Evolutionary conservation across 768 basidiomycete genomes (phyloP).

Genomic region (Tubosaeta sp.): DNA sequence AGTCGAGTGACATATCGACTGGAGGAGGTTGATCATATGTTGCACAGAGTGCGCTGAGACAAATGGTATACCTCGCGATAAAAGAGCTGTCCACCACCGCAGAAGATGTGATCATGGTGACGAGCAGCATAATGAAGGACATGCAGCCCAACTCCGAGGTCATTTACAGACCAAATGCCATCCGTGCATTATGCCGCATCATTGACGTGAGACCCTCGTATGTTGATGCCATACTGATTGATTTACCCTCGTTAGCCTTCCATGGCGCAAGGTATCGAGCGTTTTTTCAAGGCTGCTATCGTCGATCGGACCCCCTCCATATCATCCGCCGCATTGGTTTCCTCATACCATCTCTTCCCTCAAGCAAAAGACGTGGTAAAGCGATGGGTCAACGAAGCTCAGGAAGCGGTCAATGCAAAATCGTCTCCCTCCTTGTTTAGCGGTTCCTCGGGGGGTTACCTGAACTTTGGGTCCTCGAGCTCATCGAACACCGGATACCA

Average conservation of each 20-base stretch:
- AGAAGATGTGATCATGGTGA: constrained; percentile 99
- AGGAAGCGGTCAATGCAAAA: constrained; percentile 93
- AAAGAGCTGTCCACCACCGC: constrained; percentile 95
- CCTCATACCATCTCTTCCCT: constrained; percentile 95
- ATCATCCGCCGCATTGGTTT: constrained; percentile 93
- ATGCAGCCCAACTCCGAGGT: constrained; percentile 99
- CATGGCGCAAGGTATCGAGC: constrained; percentile 98
- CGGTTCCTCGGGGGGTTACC: constrained; percentile 53
- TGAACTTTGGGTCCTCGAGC: constrained; percentile 62
- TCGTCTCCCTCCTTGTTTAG: constrained; percentile 67
- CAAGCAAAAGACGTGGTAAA: constrained; percentile 93
- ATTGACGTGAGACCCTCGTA: constrained; percentile 72
- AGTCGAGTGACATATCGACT: constrained; percentile 32
- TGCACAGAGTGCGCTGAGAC: constrained; percentile 82
- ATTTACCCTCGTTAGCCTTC: constrained; percentile 61
- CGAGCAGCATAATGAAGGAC: constrained; percentile 99
- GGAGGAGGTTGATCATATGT: constrained; percentile 6
- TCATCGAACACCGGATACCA: constrained; percentile 62
- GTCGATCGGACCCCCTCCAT: constrained; percentile 96
- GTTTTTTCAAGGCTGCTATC: constrained; percentile 99
- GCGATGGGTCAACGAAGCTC: constrained; percentile 98
- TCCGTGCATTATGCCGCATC: constrained; percentile 91
- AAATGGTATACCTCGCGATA: constrained; percentile 98
- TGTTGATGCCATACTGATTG: constrained; percentile 34
- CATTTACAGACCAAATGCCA: constrained; percentile 96